Percentiles rank a stretch among this genome's conserved stretches.
phyloP scores from a whole-genome alignment of 768 basidiomycete genomes.

The Mycena floridula region DNA sequence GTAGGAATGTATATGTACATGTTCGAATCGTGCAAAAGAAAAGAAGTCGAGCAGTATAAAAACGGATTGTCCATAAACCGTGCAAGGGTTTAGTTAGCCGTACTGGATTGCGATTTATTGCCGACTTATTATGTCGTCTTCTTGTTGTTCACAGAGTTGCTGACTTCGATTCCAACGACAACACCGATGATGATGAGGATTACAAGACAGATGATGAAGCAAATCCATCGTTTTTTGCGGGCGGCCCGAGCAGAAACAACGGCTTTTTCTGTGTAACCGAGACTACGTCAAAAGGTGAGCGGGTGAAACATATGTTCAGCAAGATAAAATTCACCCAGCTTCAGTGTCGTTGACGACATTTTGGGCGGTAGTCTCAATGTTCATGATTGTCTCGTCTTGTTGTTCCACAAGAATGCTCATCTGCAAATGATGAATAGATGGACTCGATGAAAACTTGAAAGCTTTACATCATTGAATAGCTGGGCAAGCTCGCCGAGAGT shows the following conservation, averaged over 20 bases:
- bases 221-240: constrained; percentile 96
- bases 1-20: too few species aligned
- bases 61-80: too few species aligned
- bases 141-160: constrained; percentile 34
- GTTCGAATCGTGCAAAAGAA: constrained; percentile 1
- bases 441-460: not conserved
- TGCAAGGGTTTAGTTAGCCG: too few species aligned
- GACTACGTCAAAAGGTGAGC: constrained; percentile 32
- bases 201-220: constrained; percentile 71
- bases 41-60: not conserved
- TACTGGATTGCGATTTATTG: too few species aligned
- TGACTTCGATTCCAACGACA: constrained; percentile 52
- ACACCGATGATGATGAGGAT: constrained; percentile 63
- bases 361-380: constrained; percentile 73
- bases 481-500: constrained; percentile 92
- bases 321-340: constrained; percentile 52
- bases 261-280: constrained; percentile 81
- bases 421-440: constrained; percentile 27
- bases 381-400: constrained; percentile 83
- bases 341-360: constrained; percentile 80
- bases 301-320: not conserved
- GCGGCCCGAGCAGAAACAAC: constrained; percentile 82
- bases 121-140: constrained; percentile 16
- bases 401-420: constrained; percentile 95
- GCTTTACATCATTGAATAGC: constrained; percentile 85